phyloP scores from a whole-genome alignment of 768 basidiomycete species.

The Daedaleopsis nitida region DNA sequence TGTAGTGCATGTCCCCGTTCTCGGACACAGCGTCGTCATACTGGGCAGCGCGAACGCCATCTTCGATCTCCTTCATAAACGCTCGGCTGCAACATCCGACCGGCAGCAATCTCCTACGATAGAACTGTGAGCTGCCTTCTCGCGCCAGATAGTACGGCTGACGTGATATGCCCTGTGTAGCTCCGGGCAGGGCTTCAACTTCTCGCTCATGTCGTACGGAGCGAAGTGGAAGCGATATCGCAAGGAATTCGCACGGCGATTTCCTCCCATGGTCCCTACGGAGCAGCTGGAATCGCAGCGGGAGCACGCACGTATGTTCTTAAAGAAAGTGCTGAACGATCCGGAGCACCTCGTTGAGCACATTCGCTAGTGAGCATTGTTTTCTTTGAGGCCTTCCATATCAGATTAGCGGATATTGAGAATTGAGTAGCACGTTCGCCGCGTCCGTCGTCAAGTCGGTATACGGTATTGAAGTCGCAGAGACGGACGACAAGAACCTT shows the following conservation, averaged over 20 bases:
- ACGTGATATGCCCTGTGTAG: too few relatives aligned
- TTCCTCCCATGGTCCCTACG: too few relatives aligned
- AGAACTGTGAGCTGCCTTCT: background rate
- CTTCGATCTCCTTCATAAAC: slow-evolving; percentile 25
- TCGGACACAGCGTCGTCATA: slow-evolving; percentile 19
- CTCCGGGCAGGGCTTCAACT: too few relatives aligned
- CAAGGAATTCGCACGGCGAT: too few relatives aligned
- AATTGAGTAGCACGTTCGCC: background rate
- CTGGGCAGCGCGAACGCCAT: slow-evolving; percentile 11
- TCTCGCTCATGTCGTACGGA: too few relatives aligned
- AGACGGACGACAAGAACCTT: slow-evolving; percentile 14
- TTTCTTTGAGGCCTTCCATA: too few relatives aligned
- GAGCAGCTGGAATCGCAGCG: background rate
- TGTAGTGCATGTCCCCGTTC: slow-evolving; percentile 18
- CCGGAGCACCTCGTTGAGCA: background rate
- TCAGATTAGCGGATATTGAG: background rate
- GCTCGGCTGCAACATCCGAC: slow-evolving; percentile 25
- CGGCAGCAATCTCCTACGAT: slow-evolving; percentile 3
- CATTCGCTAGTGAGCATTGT: slow-evolving; percentile 8
- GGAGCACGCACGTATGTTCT: slow-evolving; percentile 3
- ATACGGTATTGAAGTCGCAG: slow-evolving; percentile 6
- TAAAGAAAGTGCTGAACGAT: slow-evolving; percentile 8
- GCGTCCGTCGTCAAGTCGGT: background rate
- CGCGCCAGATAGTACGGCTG: too few relatives aligned
- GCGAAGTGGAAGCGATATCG: too few relatives aligned